These are phyloP conservation scores for Escallonia rubra DNA, from an alignment of 129 eudicot genomes.

Conservation along the genomic window DNA sequence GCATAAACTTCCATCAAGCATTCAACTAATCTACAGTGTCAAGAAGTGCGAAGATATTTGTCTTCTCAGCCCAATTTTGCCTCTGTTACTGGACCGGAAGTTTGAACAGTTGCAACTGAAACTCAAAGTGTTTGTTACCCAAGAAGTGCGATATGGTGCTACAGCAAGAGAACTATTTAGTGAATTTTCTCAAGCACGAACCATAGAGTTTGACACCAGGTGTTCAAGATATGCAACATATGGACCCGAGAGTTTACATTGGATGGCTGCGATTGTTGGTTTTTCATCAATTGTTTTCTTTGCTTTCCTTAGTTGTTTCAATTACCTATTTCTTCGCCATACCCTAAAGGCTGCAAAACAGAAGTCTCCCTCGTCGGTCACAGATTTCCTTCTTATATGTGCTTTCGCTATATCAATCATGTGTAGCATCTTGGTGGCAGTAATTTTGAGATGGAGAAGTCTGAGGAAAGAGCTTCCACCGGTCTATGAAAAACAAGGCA, in stretches of 20 bases:
- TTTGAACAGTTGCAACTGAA: slow-evolving; percentile 30
- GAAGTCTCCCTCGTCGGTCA: slow-evolving; percentile 43
- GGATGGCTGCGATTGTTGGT: slow-evolving; percentile 42
- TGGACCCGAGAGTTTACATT: slow-evolving; percentile 43
- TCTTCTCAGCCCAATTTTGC: slow-evolving; percentile 44
- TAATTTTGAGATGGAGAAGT: slow-evolving; percentile 39
- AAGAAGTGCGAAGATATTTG: slow-evolving; percentile 58
- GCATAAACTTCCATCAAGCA: slow-evolving; percentile 33
- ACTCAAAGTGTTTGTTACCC: slow-evolving; percentile 66
- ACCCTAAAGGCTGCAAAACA: slow-evolving; percentile 35
- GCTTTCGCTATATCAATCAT: slow-evolving; percentile 49
- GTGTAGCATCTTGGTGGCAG: slow-evolving; percentile 24
- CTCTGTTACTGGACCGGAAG: slow-evolving; percentile 38
- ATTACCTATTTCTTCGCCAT: slow-evolving; percentile 37
- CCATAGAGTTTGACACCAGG: slow-evolving; percentile 28
- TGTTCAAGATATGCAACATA: slow-evolving; percentile 31
- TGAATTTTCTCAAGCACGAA: slow-evolving; percentile 45
- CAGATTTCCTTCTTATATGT: slow-evolving; percentile 52
- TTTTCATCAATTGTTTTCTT: slow-evolving; percentile 52
- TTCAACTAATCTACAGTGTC: slow-evolving; percentile 64
- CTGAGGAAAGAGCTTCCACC: slow-evolving; percentile 21
- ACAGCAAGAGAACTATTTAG: slow-evolving; percentile 43
- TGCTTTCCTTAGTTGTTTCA: slow-evolving; percentile 32
- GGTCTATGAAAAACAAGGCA: slow-evolving; percentile 22
- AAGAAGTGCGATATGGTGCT: slow-evolving; percentile 47